Base-by-base conservation (phyloP, 2,329 filamentous ascomycete genomes). In the Penicillium palitans region DNA sequence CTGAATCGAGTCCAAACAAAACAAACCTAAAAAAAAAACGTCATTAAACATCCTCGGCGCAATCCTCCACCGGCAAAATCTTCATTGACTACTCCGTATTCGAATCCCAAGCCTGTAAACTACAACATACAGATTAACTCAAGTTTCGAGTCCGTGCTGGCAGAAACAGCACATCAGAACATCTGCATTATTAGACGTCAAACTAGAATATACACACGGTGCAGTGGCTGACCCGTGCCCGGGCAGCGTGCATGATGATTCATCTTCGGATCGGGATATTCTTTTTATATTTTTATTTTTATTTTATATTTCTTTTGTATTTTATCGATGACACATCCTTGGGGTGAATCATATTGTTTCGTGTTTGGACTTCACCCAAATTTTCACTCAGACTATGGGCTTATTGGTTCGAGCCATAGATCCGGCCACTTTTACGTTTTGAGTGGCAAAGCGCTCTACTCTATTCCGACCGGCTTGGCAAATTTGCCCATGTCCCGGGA, bases 271-370 rank as follows among this genome's bases (percentile, higher is more conserved):
- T 57, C 42, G 49, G 35, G 57, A 33, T 31, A 5, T 31, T 31
- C 10, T 5, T 2, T 27, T 31, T 31, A 13, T 10, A 1, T 29
- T 29, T 29, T 29, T 12, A 1, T 29, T 29, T 29, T 12, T 12
- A 12, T 31, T 31, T 31, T 21, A 21, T 21, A 19, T 19, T 19
- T 7, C 8, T 27, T 27, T 27, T 27, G 27, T 8, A 27, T 27
- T 27, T 31, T 33, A 27, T 42, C 13, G 35, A 60, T 62, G 58
- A 60, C 60, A 61, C 60, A 54, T 42, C 41, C 10, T 29, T 35
- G 44, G 39, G 62, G 65, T 65, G 65, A 66, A 66, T 66, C 62
- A 67, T 61, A 61, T 65, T 66, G 56, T 63, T 62, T 17, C 19
- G 31, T 33, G 12, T 33, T 29, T 10, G 40, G 45, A 45, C 40